Evolutionary conservation across 1,284 basidiomycete species (phyloP).

Genomic region (Irpex rosettiformis): DNA sequence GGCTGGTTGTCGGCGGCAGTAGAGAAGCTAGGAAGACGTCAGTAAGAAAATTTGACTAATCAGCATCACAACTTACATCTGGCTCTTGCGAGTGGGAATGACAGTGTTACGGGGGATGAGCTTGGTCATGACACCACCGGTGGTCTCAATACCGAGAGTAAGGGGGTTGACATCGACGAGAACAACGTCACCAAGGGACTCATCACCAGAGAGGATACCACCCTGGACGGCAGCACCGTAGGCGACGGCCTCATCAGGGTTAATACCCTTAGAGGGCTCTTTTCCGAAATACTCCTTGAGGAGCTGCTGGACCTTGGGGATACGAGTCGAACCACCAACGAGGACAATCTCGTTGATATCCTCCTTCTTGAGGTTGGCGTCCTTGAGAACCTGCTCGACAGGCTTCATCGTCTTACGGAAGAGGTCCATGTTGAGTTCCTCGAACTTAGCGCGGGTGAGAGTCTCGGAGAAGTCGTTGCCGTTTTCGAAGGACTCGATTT

Average conservation of each 20-base stretch:
- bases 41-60: neutral
- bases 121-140: slow-evolving; percentile 98
- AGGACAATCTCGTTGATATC: slow-evolving; percentile 92
- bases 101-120: slow-evolving; percentile 96
- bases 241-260: slow-evolving; percentile 75
- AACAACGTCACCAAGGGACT: slow-evolving; percentile 82
- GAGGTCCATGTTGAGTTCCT: slow-evolving; percentile 97
- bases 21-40: slow-evolving; percentile 60
- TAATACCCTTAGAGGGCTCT: slow-evolving; percentile 91
- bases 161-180: slow-evolving; percentile 96
- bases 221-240: slow-evolving; percentile 76
- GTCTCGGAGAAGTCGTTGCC: slow-evolving; percentile 98
- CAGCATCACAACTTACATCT: slow-evolving; percentile 57
- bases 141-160: slow-evolving; percentile 97
- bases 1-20: slow-evolving; percentile 95
- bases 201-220: slow-evolving; percentile 90
- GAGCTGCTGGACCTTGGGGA: slow-evolving; percentile 97
- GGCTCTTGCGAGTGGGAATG: slow-evolving; percentile 96
- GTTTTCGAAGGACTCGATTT: slow-evolving; percentile 85
- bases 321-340: slow-evolving; percentile 98
- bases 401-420: slow-evolving; percentile 99
- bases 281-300: slow-evolving; percentile 94
- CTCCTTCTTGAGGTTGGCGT: slow-evolving; percentile 97
- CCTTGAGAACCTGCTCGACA: slow-evolving; percentile 98
- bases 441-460: slow-evolving; percentile 96